These are phyloP conservation scores for Nakaseomyces sp. DNA, from an alignment of 1,139 yeast genomes.

Conservation along the genomic window DNA sequence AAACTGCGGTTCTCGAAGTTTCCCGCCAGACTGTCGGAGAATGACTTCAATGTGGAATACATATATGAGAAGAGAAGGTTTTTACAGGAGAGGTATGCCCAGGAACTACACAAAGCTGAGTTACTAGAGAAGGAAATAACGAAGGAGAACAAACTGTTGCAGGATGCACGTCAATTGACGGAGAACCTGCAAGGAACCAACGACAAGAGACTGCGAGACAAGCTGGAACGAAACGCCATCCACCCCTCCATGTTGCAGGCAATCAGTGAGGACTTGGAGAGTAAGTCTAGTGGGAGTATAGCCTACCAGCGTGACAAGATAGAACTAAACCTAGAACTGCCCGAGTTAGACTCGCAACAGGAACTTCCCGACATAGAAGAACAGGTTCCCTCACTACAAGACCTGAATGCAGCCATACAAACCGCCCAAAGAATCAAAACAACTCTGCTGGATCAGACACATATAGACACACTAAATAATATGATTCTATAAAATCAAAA, in stretches of 20 bases:
- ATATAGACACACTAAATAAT: neutral
- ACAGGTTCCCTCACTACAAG: neutral
- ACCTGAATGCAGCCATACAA: neutral
- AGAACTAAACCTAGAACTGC: constrained; percentile 9
- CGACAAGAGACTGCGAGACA: constrained; percentile 15
- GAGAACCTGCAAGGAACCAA: constrained; percentile 13
- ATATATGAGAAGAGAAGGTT: constrained; percentile 26
- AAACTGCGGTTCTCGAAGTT: constrained; percentile 19
- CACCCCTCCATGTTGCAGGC: constrained; percentile 19
- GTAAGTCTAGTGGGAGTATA: neutral
- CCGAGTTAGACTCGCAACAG: neutral
- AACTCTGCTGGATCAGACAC: neutral
- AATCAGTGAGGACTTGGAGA: neutral
- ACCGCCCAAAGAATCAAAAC: neutral
- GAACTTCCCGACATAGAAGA: neutral
- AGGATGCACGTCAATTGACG: constrained; percentile 15
- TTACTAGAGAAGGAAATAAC: constrained; percentile 19
- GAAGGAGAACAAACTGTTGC: constrained; percentile 16
- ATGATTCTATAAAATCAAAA: constrained; percentile 3
- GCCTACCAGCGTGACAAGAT: constrained; percentile 8
- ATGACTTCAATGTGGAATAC: constrained; percentile 27
- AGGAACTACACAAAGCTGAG: constrained; percentile 22
- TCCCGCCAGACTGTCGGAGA: constrained; percentile 23
- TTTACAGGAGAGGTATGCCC: constrained; percentile 22
- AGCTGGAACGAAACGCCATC: constrained; percentile 17